Evolutionary conservation across 768 basidiomycete genomes (phyloP).

Genomic region (Postia placenta): DNA sequence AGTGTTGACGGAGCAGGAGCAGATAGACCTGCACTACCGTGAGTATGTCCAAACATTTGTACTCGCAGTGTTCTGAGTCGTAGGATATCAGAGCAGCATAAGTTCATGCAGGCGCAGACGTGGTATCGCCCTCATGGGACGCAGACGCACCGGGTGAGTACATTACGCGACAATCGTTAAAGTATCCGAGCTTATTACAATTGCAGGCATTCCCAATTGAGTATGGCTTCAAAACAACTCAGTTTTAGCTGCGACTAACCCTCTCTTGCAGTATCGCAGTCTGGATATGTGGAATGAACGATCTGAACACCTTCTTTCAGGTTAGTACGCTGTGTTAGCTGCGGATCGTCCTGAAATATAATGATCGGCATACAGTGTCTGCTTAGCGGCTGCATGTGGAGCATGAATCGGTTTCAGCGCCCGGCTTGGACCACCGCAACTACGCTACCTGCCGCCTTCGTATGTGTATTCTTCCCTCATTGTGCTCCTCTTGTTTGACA

Average conservation of each 20-base stretch:
- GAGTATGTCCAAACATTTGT: conserved; percentile 20
- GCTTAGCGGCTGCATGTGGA: conserved; percentile 79
- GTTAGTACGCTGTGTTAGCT: conserved; percentile 31
- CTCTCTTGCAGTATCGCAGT: conserved; percentile 47
- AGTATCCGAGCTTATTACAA: no score
- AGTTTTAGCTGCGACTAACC: background rate
- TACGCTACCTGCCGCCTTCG: conserved; percentile 68
- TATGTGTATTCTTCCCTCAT: conserved; percentile 32
- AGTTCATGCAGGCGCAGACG: conserved; percentile 66
- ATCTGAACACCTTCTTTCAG: conserved; percentile 80
- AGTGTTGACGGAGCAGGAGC: conserved; percentile 60
- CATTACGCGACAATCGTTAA: background rate
- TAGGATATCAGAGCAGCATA: conserved; percentile 47
- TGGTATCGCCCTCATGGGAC: conserved; percentile 88
- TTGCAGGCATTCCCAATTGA: conserved; percentile 63
- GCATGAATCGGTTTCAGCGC: conserved; percentile 64
- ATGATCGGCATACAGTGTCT: conserved; percentile 37
- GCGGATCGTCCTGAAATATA: background rate
- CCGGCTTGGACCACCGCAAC: conserved; percentile 63
- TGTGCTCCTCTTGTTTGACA: background rate
- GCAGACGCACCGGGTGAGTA: conserved; percentile 62
- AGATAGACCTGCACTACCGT: conserved; percentile 62
- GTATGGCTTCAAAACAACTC: conserved; percentile 27
- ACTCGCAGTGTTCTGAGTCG: background rate
- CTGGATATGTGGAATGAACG: conserved; percentile 64